Base-by-base conservation (phyloP, 2,329 filamentous ascomycete genomes). In the Cladosporium sp. region DNA sequence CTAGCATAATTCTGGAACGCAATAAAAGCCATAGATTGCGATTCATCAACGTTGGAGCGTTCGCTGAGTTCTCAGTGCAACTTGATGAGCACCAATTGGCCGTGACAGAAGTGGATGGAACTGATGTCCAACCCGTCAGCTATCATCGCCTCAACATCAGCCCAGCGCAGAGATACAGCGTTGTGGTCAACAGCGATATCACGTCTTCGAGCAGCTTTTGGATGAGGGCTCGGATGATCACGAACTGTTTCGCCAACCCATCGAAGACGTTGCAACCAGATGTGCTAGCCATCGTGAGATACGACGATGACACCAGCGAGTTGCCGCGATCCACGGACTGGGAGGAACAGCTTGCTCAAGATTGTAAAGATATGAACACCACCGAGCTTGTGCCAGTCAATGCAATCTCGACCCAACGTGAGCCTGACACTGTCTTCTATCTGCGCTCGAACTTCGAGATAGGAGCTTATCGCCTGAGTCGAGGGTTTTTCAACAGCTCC, bases 131-230 rank as follows among this genome's bases (percentile, higher is more conserved):
- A 32, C 84, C 87, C 0, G 70, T 77, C 8, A 72, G 75, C 4
- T 80, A 83, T 37, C 78, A 82, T 60, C 77, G 81, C 3, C 69
- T 90, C 35, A 82, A 85, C 60, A 81, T 90, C 59, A 79, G 81
- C 28, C 85, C 87, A 0, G 87, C 85, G 0, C 87, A 90, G 65
- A 80, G 87, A 19, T 90, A 90, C 66, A 89, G 86, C 64, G 76
- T 86, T 15, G 66, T 89, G 0, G 59, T 90, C 1, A 77, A 79
- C 8, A 77, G 86, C 3, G 82, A 83, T 53, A 51, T 64, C 0
- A 64, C 62, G 0, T 64, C 64, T 15, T 59, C 65, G 9, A 64
- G 62, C 3, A 45, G 64, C 2, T 77, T 75, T 62, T 77, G 75
- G 72, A 66, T 78, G 61, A 78, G 86, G 20, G 84, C 85, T 0